These are phyloP conservation scores for Rhizodiscina lignyota DNA, from an alignment of 495 filamentous ascomycete genomes.

Conservation along the genomic window DNA sequence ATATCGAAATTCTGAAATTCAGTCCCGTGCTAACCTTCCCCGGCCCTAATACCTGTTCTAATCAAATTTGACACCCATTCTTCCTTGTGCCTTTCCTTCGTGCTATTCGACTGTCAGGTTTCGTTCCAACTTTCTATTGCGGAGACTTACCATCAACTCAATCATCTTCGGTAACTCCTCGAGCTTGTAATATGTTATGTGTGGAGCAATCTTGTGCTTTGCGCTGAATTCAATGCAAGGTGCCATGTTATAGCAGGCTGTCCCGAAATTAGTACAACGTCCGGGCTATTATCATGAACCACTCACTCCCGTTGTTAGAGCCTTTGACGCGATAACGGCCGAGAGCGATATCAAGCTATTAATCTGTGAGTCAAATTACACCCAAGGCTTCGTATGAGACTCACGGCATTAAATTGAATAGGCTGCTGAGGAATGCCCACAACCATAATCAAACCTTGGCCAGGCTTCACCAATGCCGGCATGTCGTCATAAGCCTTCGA, in stretches of 20 bases:
- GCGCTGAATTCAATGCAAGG: conserved; percentile 14
- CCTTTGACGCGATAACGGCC: conserved; percentile 8
- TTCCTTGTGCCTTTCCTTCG: not conserved
- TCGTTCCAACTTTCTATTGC: not conserved
- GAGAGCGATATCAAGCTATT: too few species aligned
- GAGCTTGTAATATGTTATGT: conserved; percentile 12
- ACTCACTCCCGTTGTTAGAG: conserved; percentile 14
- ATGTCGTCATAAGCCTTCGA: conserved; percentile 18
- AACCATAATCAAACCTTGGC: conserved; percentile 14
- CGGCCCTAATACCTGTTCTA: not conserved
- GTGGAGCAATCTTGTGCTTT: conserved; percentile 15
- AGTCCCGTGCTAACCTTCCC: too few species aligned
- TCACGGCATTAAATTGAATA: conserved; percentile 10
- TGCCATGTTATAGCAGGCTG: conserved; percentile 13
- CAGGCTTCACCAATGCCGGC: conserved; percentile 13
- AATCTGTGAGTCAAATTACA: too few species aligned
- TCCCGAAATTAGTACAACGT: too few species aligned
- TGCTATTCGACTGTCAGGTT: not conserved
- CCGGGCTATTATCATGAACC: conserved; percentile 8
- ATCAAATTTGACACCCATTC: conserved; percentile 1
- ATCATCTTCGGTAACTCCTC: conserved; percentile 17
- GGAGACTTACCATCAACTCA: conserved; percentile 13
- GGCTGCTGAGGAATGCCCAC: conserved; percentile 15
- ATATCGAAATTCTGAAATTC: too few species aligned
- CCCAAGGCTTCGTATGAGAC: too few species aligned